These are phyloP conservation scores for Microdochium nivale DNA, from an alignment of 2,329 filamentous ascomycete genomes.

Conservation along the genomic window DNA sequence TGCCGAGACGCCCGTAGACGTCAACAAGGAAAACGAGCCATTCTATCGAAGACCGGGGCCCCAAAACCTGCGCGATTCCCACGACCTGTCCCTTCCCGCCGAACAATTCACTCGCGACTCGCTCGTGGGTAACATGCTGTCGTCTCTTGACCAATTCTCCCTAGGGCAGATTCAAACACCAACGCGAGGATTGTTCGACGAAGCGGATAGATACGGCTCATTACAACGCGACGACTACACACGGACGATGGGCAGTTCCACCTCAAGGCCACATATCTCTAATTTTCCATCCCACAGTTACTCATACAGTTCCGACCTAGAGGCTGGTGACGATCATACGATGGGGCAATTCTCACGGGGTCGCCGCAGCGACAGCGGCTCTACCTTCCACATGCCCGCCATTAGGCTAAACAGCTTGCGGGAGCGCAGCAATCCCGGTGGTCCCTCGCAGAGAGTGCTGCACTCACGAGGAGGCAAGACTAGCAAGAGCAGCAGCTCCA, in stretches of 20 bases:
- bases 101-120: slow-evolving; percentile 77
- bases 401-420: slow-evolving; percentile 57
- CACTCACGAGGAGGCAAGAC: slow-evolving; percentile 52
- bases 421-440: slow-evolving; percentile 30
- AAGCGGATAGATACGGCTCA: slow-evolving; percentile 21
- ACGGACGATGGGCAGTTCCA: slow-evolving; percentile 17
- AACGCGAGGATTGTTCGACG: slow-evolving; percentile 23
- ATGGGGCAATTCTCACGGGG: slow-evolving; percentile 46
- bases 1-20: slow-evolving; percentile 15
- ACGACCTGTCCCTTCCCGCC: slow-evolving; percentile 76
- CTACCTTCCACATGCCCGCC: slow-evolving; percentile 55
- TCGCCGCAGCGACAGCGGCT: slow-evolving; percentile 73
- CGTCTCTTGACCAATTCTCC: slow-evolving; percentile 81
- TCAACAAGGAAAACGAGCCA: slow-evolving; percentile 18
- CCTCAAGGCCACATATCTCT: slow-evolving; percentile 11
- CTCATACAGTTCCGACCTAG: slow-evolving; percentile 55
- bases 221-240: slow-evolving; percentile 16
- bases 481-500: slow-evolving; percentile 64
- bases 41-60: slow-evolving; percentile 15
- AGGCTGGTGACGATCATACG: slow-evolving; percentile 44
- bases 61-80: slow-evolving; percentile 51
- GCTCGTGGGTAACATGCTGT: slow-evolving; percentile 89
- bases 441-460: slow-evolving; percentile 30
- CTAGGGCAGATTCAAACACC: slow-evolving; percentile 34
- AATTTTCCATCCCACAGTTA: slow-evolving; percentile 28